Evolutionary conservation across 164 flowering plant species (phyloP).

Genomic region (Taxillus chinensis): DNA sequence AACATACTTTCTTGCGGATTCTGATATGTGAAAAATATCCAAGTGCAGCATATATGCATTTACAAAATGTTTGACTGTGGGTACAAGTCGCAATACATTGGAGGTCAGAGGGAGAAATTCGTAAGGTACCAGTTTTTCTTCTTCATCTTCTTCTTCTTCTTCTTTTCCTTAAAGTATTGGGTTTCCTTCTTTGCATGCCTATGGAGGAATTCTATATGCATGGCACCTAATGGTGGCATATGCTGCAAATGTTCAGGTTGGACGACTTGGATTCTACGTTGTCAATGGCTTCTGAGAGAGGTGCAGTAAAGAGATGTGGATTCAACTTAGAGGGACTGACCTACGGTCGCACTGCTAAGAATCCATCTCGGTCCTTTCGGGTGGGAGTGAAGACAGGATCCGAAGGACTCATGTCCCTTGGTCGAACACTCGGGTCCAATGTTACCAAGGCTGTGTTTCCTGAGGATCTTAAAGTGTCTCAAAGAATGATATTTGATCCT

Average conservation of each 20-base stretch:
- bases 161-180: no score
- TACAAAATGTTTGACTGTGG: slow-evolving; percentile 58
- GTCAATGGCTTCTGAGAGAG: neutral
- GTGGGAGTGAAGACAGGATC: neutral
- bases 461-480: neutral
- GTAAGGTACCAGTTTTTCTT: slow-evolving; percentile 34
- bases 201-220: no score
- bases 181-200: no score
- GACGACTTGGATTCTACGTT: slow-evolving; percentile 1
- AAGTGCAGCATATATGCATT: slow-evolving; percentile 10
- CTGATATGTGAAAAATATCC: neutral
- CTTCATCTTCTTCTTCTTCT: no score
- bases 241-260: neutral
- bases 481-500: slow-evolving; percentile 3
- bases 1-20: neutral
- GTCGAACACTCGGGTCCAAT: neutral
- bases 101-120: slow-evolving; percentile 59
- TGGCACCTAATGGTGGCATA: neutral
- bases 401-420: neutral
- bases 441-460: slow-evolving; percentile 1
- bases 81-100: slow-evolving; percentile 44
- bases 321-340: neutral
- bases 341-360: neutral
- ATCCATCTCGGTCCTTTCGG: neutral
- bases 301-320: slow-evolving; percentile 3